These are phyloP conservation scores for Cutaneotrichosporon sp. DNA, from an alignment of 1,284 basidiomycete species.

Conservation along the genomic window DNA sequence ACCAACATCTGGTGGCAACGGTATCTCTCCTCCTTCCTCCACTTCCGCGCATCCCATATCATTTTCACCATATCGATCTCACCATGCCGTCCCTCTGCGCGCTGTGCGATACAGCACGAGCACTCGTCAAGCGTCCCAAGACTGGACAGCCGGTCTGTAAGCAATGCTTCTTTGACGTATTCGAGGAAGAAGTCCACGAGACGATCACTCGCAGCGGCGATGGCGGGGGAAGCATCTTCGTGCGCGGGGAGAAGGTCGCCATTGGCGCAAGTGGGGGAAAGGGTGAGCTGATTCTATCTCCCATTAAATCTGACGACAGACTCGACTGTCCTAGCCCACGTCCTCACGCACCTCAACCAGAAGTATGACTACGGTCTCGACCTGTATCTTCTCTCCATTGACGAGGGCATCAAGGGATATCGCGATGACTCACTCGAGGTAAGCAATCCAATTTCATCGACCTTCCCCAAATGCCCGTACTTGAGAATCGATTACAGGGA, in stretches of 20 bases:
- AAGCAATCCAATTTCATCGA: no score
- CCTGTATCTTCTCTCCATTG: slow-evolving; percentile 89
- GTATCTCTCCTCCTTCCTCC: no score
- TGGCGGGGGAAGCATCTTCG: slow-evolving; percentile 68
- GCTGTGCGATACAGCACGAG: slow-evolving; percentile 69
- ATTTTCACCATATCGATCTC: no score
- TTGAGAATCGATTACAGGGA: no score
- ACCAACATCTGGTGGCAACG: not conserved
- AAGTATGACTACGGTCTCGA: slow-evolving; percentile 89
- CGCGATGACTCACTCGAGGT: slow-evolving; percentile 96
- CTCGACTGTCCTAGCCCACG: slow-evolving; percentile 94
- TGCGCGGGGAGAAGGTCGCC: slow-evolving; percentile 86
- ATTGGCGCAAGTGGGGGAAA: slow-evolving; percentile 98
- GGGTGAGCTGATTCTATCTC: slow-evolving; percentile 53
- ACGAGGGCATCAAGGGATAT: slow-evolving; percentile 98
- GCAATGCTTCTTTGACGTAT: slow-evolving; percentile 92
- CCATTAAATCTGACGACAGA: slow-evolving; percentile 54
- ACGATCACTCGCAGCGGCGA: slow-evolving; percentile 60
- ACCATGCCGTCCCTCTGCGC: slow-evolving; percentile 45
- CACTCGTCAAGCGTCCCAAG: slow-evolving; percentile 91
- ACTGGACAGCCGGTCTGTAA: slow-evolving; percentile 96
- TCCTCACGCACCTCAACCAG: slow-evolving; percentile 92
- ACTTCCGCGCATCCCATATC: no score
- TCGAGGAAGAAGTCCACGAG: slow-evolving; percentile 97
- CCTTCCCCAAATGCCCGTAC: no score